Conservation (phyloP, 805 yeast genomes). For the Spathaspora sp. region DNA sequence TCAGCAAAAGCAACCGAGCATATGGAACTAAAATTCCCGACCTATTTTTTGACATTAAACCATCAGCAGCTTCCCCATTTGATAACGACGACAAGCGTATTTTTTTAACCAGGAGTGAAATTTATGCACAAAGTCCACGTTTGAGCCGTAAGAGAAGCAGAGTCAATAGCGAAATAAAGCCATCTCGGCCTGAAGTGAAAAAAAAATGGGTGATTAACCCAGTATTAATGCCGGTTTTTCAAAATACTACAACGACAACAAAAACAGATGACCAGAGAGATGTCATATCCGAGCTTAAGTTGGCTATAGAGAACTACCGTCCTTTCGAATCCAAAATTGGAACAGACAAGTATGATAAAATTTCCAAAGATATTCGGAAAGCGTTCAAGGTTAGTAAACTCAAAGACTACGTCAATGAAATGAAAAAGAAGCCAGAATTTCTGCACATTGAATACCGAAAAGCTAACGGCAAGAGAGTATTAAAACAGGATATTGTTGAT, state of each 20-base stretch:
- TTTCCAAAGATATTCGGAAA: slow-evolving; percentile 4
- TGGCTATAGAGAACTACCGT: slow-evolving; percentile 9
- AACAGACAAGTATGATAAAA: slow-evolving; percentile 6
- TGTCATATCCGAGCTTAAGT: background rate
- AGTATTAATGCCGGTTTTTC: background rate
- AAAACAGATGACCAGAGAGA: background rate
- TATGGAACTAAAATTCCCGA: slow-evolving; percentile 1
- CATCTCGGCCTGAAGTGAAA: too few species aligned
- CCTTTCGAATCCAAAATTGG: slow-evolving; percentile 9
- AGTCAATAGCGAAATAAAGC: too few species aligned
- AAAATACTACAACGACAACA: background rate
- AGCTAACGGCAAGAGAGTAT: background rate
- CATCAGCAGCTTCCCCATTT: background rate
- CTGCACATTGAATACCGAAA: slow-evolving; percentile 1
- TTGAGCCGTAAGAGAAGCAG: too few species aligned
- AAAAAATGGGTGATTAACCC: background rate
- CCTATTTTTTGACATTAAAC: slow-evolving; percentile 1
- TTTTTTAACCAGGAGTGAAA: slow-evolving; percentile 2
- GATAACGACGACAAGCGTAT: slow-evolving; percentile 1
- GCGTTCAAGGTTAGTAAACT: slow-evolving; percentile 15
- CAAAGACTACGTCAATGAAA: slow-evolving; percentile 5
- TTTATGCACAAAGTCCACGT: too few species aligned
- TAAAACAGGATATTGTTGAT: slow-evolving; percentile 17
- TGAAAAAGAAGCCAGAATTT: slow-evolving; percentile 1
- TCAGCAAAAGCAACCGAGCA: background rate